Percentiles rank a stretch among this genome's conserved stretches.
Evolutionary conservation across 495 filamentous ascomycete genomes (phyloP).

Genomic region (Neurospora pannonica): DNA sequence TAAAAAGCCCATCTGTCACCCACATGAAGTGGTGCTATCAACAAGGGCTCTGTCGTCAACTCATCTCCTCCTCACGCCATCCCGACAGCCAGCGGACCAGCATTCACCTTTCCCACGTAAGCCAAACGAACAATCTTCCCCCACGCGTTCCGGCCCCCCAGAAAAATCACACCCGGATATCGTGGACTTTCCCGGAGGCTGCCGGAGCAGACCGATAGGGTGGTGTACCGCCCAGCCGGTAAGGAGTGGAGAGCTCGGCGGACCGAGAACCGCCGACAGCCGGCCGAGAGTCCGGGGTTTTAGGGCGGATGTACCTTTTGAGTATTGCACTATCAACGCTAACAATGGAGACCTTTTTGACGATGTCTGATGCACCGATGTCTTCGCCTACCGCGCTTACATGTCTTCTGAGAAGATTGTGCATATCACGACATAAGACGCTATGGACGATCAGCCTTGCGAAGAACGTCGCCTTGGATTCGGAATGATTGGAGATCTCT

Average conservation of each 20-base stretch:
- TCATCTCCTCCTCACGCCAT: background rate
- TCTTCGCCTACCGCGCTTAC: background rate
- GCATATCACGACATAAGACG: background rate
- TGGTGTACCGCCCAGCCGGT: background rate
- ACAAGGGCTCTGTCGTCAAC: background rate
- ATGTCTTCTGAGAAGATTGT: background rate
- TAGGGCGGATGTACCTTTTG: background rate
- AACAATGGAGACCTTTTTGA: background rate
- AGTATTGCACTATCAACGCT: background rate
- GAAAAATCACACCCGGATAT: background rate
- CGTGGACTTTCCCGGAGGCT: background rate
- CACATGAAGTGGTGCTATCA: background rate
- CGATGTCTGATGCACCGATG: background rate
- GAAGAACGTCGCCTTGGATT: background rate
- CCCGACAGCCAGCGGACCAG: background rate
- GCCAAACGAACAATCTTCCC: background rate
- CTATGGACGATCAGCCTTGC: background rate
- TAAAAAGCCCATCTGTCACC: background rate
- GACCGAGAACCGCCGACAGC: background rate
- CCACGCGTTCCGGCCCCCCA: background rate
- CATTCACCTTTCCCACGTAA: background rate
- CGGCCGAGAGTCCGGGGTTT: background rate
- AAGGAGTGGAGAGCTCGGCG: background rate
- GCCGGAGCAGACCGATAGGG: background rate
- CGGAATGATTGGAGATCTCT: background rate